phyloP scores from a whole-genome alignment of 345 rosid species.

The Gossypium longicalyx region DNA sequence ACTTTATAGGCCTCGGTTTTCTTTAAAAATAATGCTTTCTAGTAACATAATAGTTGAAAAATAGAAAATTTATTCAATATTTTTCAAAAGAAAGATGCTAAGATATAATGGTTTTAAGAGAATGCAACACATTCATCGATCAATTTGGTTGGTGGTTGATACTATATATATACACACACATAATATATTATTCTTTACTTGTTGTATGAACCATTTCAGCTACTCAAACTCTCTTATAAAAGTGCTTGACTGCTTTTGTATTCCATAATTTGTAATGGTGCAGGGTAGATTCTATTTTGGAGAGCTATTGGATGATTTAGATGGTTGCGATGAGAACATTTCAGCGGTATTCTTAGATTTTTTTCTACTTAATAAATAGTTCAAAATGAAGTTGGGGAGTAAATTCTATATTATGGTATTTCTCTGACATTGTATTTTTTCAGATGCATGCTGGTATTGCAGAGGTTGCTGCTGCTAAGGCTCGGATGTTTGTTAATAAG shows the following conservation, averaged over 20 bases:
- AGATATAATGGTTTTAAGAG: background rate
- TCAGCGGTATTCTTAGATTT: conserved; percentile 49
- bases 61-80: background rate
- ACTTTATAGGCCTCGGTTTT: background rate
- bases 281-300: conserved; percentile 97
- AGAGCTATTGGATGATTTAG: conserved; percentile 53
- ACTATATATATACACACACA: background rate
- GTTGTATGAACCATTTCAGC: background rate
- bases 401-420: conserved; percentile 5
- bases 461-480: conserved; percentile 97
- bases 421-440: conserved; percentile 26
- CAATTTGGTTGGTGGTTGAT: background rate
- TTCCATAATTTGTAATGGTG: conserved; percentile 20
- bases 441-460: conserved; percentile 93
- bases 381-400: background rate
- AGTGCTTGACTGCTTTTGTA: background rate
- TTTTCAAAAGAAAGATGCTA: background rate
- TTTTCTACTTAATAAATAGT: conserved; percentile 17
- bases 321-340: conserved; percentile 64
- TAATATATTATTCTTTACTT: too few relatives aligned
- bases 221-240: background rate
- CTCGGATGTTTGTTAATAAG: conserved; percentile 85
- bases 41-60: background rate
- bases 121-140: background rate
- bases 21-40: conserved; percentile 1